Percentiles rank a stretch among this genome's conserved stretches.
These are phyloP conservation scores for Setaria viridis DNA, from an alignment of 202 grass and related monocot genomes.

Conservation along the genomic window DNA sequence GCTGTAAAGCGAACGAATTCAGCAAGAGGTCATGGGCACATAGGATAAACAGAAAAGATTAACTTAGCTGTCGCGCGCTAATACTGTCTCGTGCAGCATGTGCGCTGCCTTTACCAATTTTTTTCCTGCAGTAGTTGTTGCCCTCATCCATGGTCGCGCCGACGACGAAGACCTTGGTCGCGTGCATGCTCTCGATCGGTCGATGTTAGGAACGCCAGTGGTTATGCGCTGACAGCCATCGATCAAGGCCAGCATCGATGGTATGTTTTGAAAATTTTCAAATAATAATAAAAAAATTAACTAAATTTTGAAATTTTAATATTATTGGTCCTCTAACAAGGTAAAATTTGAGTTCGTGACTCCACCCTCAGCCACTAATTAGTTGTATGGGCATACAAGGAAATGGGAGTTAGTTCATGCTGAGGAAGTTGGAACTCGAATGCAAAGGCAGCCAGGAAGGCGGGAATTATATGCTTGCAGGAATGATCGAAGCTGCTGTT, in stretches of 20 bases:
- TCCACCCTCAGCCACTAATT: too few species aligned
- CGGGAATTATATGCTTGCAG: background rate
- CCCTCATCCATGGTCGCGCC: background rate
- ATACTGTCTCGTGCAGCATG: slow-evolving; percentile 23
- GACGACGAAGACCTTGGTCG: background rate
- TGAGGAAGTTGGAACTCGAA: background rate
- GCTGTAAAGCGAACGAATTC: background rate
- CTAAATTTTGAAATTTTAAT: too few species aligned
- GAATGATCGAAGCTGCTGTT: background rate
- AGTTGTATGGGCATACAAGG: too few species aligned
- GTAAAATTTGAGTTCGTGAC: too few species aligned
- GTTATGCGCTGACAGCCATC: too few species aligned
- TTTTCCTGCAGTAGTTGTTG: background rate
- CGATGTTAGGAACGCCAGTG: background rate
- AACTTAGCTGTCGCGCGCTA: background rate
- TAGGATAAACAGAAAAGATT: slow-evolving; percentile 13
- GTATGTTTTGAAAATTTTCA: too few species aligned
- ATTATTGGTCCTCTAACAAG: too few species aligned
- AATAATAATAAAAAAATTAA: too few species aligned
- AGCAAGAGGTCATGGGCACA: background rate
- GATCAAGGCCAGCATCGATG: too few species aligned
- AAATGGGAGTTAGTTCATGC: background rate
- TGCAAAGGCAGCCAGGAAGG: too few species aligned
- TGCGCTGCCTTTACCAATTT: background rate
- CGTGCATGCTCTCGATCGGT: background rate